Conservation (phyloP, 78 protist genomes). For the Dictyostelium citrinum region DNA sequence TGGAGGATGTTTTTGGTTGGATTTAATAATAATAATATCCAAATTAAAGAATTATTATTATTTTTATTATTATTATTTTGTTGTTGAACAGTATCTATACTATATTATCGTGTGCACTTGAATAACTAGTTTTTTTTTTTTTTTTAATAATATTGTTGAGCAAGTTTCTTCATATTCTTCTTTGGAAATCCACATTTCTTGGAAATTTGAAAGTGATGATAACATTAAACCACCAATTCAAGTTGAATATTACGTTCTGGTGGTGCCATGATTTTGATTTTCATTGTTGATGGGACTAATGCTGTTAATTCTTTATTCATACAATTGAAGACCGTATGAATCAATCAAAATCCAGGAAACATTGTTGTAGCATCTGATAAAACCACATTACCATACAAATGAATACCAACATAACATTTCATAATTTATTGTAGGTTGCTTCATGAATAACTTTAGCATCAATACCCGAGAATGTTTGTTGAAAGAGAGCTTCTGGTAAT, state of each 20-base stretch:
- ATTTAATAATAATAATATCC: no score
- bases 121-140: no score
- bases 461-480: constrained; percentile 89
- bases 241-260: constrained; percentile 74
- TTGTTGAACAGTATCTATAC: no score
- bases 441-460: constrained; percentile 80
- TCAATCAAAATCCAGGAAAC: no score
- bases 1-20: no score
- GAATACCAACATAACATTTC: constrained; percentile 74
- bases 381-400: constrained; percentile 77
- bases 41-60: no score
- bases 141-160: no score
- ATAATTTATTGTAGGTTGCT: constrained; percentile 46
- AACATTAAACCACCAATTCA: constrained; percentile 93
- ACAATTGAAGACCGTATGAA: constrained; percentile 44
- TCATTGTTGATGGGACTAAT: constrained; percentile 62
- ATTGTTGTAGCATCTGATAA: constrained; percentile 78
- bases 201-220: constrained; percentile 75
- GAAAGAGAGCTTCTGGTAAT: constrained; percentile 91
- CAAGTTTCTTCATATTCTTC: constrained; percentile 57
- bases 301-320: constrained; percentile 53
- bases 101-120: no score
- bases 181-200: constrained; percentile 78
- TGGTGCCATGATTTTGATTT: constrained; percentile 81
- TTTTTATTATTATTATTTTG: no score